phyloP scores from a whole-genome alignment of 1,284 basidiomycete species.

The Taiwanofungus camphoratus region DNA sequence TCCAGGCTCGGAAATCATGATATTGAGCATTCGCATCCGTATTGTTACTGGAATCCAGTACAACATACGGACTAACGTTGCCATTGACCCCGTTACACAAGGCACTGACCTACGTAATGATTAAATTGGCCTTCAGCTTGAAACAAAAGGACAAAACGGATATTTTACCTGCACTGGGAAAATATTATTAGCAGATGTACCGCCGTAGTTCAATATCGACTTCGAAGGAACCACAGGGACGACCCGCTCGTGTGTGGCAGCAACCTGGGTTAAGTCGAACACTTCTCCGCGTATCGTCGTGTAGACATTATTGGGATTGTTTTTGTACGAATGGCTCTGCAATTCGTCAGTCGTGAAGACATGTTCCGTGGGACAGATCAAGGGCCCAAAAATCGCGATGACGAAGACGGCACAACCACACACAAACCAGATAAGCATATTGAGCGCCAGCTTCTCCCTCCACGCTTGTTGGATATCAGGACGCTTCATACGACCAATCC shows the following conservation, averaged over 20 bases:
- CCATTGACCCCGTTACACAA: slow-evolving; percentile 87
- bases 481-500: slow-evolving; percentile 88
- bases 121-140: slow-evolving; percentile 6
- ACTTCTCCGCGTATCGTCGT: slow-evolving; percentile 90
- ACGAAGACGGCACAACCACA: slow-evolving; percentile 89
- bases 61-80: slow-evolving; percentile 52
- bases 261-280: slow-evolving; percentile 68
- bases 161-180: slow-evolving; percentile 86
- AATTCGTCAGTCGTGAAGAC: slow-evolving; percentile 83
- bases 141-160: slow-evolving; percentile 16
- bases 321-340: slow-evolving; percentile 58
- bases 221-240: slow-evolving; percentile 75
- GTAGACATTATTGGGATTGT: slow-evolving; percentile 71
- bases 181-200: slow-evolving; percentile 67
- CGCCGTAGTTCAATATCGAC: slow-evolving; percentile 80
- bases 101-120: slow-evolving; percentile 67
- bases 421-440: slow-evolving; percentile 94
- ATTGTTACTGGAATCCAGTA: slow-evolving; percentile 74
- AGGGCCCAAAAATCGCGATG: slow-evolving; percentile 80
- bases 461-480: slow-evolving; percentile 93
- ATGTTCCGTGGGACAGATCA: slow-evolving; percentile 95
- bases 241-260: slow-evolving; percentile 57
- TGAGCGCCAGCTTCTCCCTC: slow-evolving; percentile 96
- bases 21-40: slow-evolving; percentile 82
- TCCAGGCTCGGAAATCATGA: slow-evolving; percentile 90